Evolutionary conservation across 2,329 filamentous ascomycete genomes (phyloP).

Genomic region (Colletotrichum theobromicola): DNA sequence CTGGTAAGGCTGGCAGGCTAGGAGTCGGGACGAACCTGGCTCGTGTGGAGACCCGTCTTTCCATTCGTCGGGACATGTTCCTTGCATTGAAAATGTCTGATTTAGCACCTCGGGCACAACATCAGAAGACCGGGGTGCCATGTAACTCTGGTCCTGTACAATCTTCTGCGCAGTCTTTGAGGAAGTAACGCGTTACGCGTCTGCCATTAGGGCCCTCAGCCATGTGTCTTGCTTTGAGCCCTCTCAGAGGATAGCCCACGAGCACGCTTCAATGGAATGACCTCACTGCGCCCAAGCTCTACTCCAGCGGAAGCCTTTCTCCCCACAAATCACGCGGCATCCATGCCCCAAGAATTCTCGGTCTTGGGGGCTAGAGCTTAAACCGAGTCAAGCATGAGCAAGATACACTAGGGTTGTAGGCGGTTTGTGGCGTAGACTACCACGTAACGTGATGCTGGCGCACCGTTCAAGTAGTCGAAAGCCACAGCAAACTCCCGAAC

Average conservation of each 20-base stretch:
- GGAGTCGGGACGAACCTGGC: neutral
- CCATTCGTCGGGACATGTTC: neutral
- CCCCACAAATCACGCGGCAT: neutral
- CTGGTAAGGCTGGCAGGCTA: constrained; percentile 1
- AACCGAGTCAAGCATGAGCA: neutral
- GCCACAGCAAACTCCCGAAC: neutral
- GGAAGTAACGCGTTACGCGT: neutral
- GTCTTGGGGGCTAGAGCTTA: neutral
- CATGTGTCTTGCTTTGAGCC: neutral
- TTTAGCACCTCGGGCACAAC: neutral
- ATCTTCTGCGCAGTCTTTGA: neutral
- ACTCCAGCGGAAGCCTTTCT: neutral
- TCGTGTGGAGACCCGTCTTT: neutral
- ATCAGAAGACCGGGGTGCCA: neutral
- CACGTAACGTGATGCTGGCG: neutral
- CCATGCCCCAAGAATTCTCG: neutral
- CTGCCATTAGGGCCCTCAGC: neutral
- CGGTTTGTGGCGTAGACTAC: neutral
- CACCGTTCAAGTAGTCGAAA: neutral
- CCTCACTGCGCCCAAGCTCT: neutral
- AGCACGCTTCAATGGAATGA: neutral
- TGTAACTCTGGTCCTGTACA: neutral
- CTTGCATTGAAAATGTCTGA: neutral
- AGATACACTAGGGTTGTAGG: neutral
- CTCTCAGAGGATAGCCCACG: neutral